Conservation (phyloP, 352 stramenopile genomes). For the Lagenidium giganteum region DNA sequence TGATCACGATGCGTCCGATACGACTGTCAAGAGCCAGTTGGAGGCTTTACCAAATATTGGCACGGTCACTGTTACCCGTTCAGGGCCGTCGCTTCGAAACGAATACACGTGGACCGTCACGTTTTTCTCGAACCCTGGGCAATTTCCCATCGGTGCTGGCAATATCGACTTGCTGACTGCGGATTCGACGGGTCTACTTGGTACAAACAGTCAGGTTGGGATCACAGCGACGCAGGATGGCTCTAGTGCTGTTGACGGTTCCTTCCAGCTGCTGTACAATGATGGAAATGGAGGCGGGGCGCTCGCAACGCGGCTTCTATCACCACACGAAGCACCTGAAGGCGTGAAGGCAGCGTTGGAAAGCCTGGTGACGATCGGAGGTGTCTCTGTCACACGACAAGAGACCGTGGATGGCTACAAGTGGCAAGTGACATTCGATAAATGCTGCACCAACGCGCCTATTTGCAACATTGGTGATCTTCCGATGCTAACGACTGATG, state of each 20-base stretch:
- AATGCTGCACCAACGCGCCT: constrained; percentile 57
- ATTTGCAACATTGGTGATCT: constrained; percentile 93
- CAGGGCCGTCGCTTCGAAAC: constrained; percentile 77
- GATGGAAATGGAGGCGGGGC: constrained; percentile 20
- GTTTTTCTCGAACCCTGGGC: constrained; percentile 90
- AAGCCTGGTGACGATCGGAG: constrained; percentile 39
- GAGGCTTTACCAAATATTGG: constrained; percentile 93
- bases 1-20: constrained; percentile 90
- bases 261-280: constrained; percentile 48
- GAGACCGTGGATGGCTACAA: constrained; percentile 70
- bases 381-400: constrained; percentile 54
- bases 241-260: constrained; percentile 54
- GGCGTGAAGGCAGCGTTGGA: constrained; percentile 46
- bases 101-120: constrained; percentile 94
- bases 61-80: constrained; percentile 81
- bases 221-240: constrained; percentile 34
- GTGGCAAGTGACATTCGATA: constrained; percentile 89
- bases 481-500: constrained; percentile 36
- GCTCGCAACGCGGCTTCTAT: constrained; percentile 24
- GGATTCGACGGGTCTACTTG: constrained; percentile 37
- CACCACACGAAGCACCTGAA: constrained; percentile 39
- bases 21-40: constrained; percentile 86
- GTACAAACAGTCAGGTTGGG: constrained; percentile 31
- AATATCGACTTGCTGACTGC: constrained; percentile 43
- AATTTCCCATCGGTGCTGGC: constrained; percentile 82